phyloP scores from a whole-genome alignment of 2,329 filamentous ascomycete genomes.

The Sclerotinia minor region DNA sequence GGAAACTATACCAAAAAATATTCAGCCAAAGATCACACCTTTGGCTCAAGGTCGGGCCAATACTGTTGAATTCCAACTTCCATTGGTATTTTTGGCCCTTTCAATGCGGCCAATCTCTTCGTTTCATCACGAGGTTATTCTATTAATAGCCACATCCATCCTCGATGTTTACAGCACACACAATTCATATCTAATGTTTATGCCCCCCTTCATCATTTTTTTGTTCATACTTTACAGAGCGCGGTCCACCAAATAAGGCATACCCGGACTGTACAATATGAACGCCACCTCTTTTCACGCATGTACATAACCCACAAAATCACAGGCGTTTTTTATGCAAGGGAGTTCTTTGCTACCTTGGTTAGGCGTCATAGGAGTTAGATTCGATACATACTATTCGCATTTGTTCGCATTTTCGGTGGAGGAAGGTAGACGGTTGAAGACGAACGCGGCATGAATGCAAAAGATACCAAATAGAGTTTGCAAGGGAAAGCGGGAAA shows the following conservation, averaged over 20 bases:
- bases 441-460: too few relatives aligned
- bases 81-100: not conserved
- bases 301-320: conserved; percentile 13
- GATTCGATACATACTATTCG: not conserved
- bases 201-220: not conserved
- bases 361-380: not conserved
- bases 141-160: not conserved
- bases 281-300: conserved; percentile 5
- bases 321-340: not conserved
- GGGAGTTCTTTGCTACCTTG: not conserved
- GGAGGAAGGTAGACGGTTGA: too few relatives aligned
- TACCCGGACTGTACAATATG: conserved; percentile 6
- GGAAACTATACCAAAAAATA: not conserved
- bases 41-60: not conserved
- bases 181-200: conserved; percentile 17
- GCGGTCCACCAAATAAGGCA: not conserved
- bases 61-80: not conserved
- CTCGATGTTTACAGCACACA: not conserved
- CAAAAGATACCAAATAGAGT: too few relatives aligned
- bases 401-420: too few relatives aligned
- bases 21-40: not conserved
- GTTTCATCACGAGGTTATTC: not conserved
- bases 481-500: too few relatives aligned
- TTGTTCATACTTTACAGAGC: not conserved
- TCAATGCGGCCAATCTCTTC: not conserved